These are phyloP conservation scores for Babesia gibsoni DNA, from an alignment of 169 alveolate species.

Conservation along the genomic window DNA sequence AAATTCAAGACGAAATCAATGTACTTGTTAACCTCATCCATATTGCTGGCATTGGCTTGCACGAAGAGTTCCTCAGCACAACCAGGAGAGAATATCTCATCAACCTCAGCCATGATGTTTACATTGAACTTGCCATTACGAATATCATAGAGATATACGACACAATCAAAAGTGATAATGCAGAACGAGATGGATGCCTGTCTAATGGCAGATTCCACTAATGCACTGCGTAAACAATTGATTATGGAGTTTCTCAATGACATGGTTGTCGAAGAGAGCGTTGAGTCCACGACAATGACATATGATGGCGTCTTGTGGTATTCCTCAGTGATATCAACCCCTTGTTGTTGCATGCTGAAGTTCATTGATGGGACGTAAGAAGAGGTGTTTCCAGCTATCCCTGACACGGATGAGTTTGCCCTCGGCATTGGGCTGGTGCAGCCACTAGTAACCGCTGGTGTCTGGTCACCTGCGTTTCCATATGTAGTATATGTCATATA, in stretches of 20 bases:
- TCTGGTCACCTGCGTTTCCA: neutral
- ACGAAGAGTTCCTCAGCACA: constrained; percentile 30
- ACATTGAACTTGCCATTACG: constrained; percentile 13
- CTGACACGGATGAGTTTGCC: no score
- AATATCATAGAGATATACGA: constrained; percentile 16
- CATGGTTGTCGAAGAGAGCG: constrained; percentile 12
- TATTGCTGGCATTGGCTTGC: constrained; percentile 5
- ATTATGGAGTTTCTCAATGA: constrained; percentile 24
- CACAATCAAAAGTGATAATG: constrained; percentile 45
- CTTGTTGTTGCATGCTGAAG: neutral
- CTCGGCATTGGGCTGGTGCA: no score
- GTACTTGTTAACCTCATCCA: constrained; percentile 33
- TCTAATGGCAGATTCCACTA: neutral
- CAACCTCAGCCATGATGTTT: constrained; percentile 47
- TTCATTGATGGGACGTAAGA: neutral
- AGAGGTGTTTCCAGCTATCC: neutral
- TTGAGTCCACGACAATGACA: constrained; percentile 29
- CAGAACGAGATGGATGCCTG: constrained; percentile 16
- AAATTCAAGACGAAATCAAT: constrained; percentile 51
- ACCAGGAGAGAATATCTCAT: constrained; percentile 37
- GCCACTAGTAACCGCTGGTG: no score
- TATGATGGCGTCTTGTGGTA: constrained; percentile 4
- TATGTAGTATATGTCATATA: neutral
- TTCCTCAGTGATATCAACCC: neutral
- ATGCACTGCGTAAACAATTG: neutral